These are phyloP conservation scores for Wickerhamiella australiensis DNA, from an alignment of 805 yeast species.

Conservation along the genomic window DNA sequence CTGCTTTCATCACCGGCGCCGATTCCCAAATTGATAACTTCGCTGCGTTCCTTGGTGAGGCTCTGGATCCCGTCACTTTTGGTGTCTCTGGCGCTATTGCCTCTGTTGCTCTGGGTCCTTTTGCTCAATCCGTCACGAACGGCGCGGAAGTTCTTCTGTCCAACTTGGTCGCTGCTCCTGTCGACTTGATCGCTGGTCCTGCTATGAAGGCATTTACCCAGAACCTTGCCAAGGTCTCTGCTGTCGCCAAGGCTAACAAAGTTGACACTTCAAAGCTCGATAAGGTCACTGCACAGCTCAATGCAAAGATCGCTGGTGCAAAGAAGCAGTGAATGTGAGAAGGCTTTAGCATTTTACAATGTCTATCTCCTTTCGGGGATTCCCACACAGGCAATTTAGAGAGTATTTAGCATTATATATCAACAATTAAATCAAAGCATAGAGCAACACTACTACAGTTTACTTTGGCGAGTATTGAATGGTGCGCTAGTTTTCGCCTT, in stretches of 20 bases:
- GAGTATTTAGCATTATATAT: background rate
- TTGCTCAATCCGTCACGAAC: slow-evolving; percentile 25
- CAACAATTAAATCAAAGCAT: background rate
- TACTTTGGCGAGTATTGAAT: slow-evolving; percentile 23
- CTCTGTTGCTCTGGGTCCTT: slow-evolving; percentile 22
- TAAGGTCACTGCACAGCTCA: slow-evolving; percentile 4
- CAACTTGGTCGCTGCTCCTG: slow-evolving; percentile 22
- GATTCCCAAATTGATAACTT: slow-evolving; percentile 28
- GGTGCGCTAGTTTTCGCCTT: slow-evolving; percentile 33
- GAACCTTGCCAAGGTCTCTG: slow-evolving; percentile 15
- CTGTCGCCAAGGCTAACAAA: slow-evolving; percentile 14
- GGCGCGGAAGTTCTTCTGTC: slow-evolving; percentile 27
- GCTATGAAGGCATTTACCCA: slow-evolving; percentile 14
- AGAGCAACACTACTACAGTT: background rate
- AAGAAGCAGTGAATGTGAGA: background rate
- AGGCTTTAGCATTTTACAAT: background rate
- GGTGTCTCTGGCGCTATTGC: slow-evolving; percentile 24
- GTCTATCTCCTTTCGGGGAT: background rate
- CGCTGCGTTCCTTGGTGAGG: slow-evolving; percentile 19
- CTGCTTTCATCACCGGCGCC: slow-evolving; percentile 25
- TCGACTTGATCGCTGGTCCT: slow-evolving; percentile 14
- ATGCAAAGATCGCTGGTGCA: slow-evolving; percentile 4
- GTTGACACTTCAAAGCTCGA: slow-evolving; percentile 13
- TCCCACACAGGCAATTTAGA: background rate
- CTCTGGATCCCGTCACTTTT: slow-evolving; percentile 20